Base-by-base conservation (phyloP, 331 rosid species). In the Arachis monticola region DNA sequence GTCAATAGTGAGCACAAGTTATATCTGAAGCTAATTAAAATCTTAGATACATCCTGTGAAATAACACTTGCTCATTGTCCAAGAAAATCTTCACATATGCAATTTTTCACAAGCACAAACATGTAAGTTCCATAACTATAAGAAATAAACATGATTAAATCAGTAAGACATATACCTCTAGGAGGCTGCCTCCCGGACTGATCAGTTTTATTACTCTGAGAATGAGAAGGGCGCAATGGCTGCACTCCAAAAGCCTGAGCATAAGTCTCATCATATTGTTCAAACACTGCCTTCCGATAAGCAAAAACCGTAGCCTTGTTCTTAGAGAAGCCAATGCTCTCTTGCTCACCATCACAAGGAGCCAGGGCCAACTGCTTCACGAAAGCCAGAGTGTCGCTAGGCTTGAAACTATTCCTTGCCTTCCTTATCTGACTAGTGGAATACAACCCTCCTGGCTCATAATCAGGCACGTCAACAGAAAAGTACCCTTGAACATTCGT, bases 251-350 rank as follows among this genome's bases (percentile, higher is more conserved):
- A 95, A 12, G 99, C 99, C 85, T 95, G 91, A 1, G 97, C 98
- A 80, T 95, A 95, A 8, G 99, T 95, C 83, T 88, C 99, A 70
- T 95, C 99, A 73, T 73, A 82, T 77, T 95, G 97, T 78, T 95
- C 98, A 81, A 89, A 95, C 60, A 89, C 91, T 0, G 88, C 87
- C 78, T 77, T 85, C 1, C 99, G 79, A 69, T 83, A 88, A 0
- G 89, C 81, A 13, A 80, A 85, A n/a, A 86, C 76, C 0, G 88
- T 84, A 35, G 98, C 93, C 80, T 83, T 95, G 52, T 84, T 80
- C 87, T 84, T 88, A 56, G 55, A 22, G 67, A 90, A 95, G 41
- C 27, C 69, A 22, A 92, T 87, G 82, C 82, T 80, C 67, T 81
- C 78, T 1, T 71, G 80, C 13, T 87, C 89, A 7, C 84, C 87